Conservation (phyloP, 805 yeast species). For the Yamadazyma insecticola region DNA sequence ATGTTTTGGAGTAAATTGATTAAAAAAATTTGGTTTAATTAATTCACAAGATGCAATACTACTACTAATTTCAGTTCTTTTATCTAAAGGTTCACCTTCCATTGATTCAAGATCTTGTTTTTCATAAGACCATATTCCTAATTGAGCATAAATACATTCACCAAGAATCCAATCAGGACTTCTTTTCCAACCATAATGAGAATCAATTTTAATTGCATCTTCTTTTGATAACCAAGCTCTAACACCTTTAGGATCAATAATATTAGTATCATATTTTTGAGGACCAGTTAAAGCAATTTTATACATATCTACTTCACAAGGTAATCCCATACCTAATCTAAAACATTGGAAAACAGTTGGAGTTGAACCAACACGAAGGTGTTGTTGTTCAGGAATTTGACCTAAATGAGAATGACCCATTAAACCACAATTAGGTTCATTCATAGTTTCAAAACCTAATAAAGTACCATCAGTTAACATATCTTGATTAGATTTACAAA, state of each 20-base stretch:
- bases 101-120: slow-evolving; percentile 18
- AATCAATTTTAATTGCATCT: slow-evolving; percentile 44
- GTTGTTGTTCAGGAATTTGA: slow-evolving; percentile 53
- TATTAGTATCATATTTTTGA: slow-evolving; percentile 49
- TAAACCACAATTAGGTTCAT: slow-evolving; percentile 80
- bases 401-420: slow-evolving; percentile 58
- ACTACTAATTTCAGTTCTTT: slow-evolving; percentile 17
- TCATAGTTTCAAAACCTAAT: slow-evolving; percentile 78
- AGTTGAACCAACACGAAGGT: slow-evolving; percentile 70
- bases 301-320: slow-evolving; percentile 65
- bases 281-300: slow-evolving; percentile 76
- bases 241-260: slow-evolving; percentile 62
- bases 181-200: slow-evolving; percentile 68
- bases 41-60: slow-evolving; percentile 18
- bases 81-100: slow-evolving; percentile 21
- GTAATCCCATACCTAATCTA: slow-evolving; percentile 72
- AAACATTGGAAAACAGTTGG: slow-evolving; percentile 79
- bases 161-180: slow-evolving; percentile 64
- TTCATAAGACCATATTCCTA: slow-evolving; percentile 67
- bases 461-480: slow-evolving; percentile 44
- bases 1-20: slow-evolving; percentile 25
- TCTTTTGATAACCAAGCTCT: slow-evolving; percentile 63
- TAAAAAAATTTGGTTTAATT: slow-evolving; percentile 27
- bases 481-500: slow-evolving; percentile 22
- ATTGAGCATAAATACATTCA: slow-evolving; percentile 74